Percentiles rank a stretch among this genome's conserved stretches.
phyloP scores from a whole-genome alignment of 2,329 filamentous ascomycete species.

The Nemania sp. region DNA sequence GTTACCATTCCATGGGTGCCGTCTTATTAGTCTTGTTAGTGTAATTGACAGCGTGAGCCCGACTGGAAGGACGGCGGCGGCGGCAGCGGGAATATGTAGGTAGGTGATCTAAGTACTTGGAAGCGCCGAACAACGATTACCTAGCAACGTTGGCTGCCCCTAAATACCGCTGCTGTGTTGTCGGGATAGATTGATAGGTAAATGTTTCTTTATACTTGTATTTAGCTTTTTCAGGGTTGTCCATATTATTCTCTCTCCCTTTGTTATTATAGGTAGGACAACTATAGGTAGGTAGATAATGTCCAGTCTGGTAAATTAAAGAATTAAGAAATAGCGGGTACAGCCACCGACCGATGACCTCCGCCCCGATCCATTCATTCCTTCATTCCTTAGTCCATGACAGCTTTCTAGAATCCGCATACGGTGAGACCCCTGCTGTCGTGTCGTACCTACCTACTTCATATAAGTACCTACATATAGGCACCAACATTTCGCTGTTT shows the following conservation, averaged over 20 bases:
- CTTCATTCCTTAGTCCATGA: constrained; percentile 10
- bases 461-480: too few relatives aligned
- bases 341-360: constrained; percentile 14
- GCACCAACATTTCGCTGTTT: background rate
- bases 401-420: constrained; percentile 18
- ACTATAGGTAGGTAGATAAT: background rate
- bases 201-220: background rate
- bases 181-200: background rate
- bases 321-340: constrained; percentile 17
- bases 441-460: background rate
- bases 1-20: background rate
- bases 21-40: constrained; percentile 4
- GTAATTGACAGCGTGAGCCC: background rate
- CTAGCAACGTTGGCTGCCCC: background rate
- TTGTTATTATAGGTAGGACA: background rate
- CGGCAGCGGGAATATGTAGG: too few relatives aligned
- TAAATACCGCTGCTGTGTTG: background rate
- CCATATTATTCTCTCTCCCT: background rate
- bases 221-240: background rate
- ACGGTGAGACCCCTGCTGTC: constrained; percentile 17
- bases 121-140: background rate
- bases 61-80: too few relatives aligned
- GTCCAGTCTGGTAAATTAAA: too few relatives aligned
- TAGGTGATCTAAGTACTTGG: background rate
- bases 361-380: constrained; percentile 20